A percentile compares a stretch with the other conserved stretches of the same genome.
Evolutionary conservation across 805 yeast species (phyloP).

Genomic region (Soucietia sequanensis): DNA sequence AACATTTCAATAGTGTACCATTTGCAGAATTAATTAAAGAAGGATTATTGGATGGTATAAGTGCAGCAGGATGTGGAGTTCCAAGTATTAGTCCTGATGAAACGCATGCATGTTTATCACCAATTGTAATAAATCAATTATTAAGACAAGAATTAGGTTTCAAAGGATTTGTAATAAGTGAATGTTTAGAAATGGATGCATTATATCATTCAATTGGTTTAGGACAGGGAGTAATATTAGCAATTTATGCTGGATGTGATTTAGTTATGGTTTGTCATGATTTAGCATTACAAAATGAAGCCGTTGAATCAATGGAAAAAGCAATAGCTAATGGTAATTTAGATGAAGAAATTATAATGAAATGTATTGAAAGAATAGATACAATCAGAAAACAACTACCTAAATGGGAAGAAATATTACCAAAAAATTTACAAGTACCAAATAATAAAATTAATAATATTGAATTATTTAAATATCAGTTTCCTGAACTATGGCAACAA

Average conservation of each 20-base stretch:
- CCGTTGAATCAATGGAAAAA: conserved; percentile 41
- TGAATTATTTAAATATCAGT: conserved; percentile 22
- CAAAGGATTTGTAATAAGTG: conserved; percentile 57
- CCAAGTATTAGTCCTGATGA: conserved; percentile 61
- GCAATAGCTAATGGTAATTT: conserved; percentile 40
- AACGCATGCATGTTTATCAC: conserved; percentile 61
- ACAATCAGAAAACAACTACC: conserved; percentile 41
- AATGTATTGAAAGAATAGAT: conserved; percentile 44
- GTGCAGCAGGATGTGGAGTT: conserved; percentile 65
- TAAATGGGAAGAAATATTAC: conserved; percentile 46
- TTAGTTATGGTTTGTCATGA: conserved; percentile 62
- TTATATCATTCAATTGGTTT: conserved; percentile 61
- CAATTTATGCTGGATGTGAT: conserved; percentile 65
- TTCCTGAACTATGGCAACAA: conserved; percentile 34
- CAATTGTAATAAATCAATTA: conserved; percentile 48
- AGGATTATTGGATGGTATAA: conserved; percentile 50
- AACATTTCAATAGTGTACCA: conserved; percentile 49
- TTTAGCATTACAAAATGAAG: conserved; percentile 52
- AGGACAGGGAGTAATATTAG: conserved; percentile 64
- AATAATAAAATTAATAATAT: conserved; percentile 9
- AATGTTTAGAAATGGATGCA: conserved; percentile 64
- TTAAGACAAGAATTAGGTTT: conserved; percentile 51
- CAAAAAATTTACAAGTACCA: conserved; percentile 19
- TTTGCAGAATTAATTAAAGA: conserved; percentile 47
- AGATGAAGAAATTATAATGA: conserved; percentile 41